These are phyloP conservation scores for Mortierella sp. DNA, from an alignment of 371 early-diverging fungal species.

Conservation along the genomic window DNA sequence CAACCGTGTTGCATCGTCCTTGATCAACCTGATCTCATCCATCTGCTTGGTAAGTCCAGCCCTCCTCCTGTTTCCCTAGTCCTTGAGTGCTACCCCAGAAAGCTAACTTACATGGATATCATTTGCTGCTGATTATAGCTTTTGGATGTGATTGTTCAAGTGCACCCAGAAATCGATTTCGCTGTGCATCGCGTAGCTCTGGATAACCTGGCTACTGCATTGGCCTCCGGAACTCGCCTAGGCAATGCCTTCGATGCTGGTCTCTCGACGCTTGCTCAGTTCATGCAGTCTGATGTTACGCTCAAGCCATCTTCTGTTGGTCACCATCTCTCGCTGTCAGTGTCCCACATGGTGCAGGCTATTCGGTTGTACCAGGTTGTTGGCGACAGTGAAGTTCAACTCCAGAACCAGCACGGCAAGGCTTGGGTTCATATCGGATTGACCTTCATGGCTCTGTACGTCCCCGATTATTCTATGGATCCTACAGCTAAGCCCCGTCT, in stretches of 20 bases:
- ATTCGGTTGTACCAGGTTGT: slow-evolving; percentile 28
- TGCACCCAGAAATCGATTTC: slow-evolving; percentile 29
- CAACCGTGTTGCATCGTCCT: slow-evolving; percentile 52
- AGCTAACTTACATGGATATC: no score
- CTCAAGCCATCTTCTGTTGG: slow-evolving; percentile 43
- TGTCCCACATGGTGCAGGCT: slow-evolving; percentile 28
- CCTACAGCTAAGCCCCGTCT: slow-evolving; percentile 78
- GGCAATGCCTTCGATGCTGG: slow-evolving; percentile 10
- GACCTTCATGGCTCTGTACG: slow-evolving; percentile 72
- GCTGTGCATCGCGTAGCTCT: slow-evolving; percentile 22
- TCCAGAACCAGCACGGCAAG: slow-evolving; percentile 59
- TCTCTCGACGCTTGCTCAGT: slow-evolving; percentile 18
- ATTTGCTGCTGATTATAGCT: slow-evolving; percentile 14
- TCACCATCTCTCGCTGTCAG: slow-evolving; percentile 27
- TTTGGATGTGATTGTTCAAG: slow-evolving; percentile 41
- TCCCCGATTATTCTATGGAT: slow-evolving; percentile 83
- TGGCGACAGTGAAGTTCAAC: slow-evolving; percentile 23
- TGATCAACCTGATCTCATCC: slow-evolving; percentile 43
- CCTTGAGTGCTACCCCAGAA: no score
- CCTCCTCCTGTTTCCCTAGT: no score
- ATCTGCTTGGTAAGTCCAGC: slow-evolving; percentile 47
- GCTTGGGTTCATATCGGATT: slow-evolving; percentile 67
- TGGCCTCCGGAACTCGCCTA: slow-evolving; percentile 30
- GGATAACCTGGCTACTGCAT: slow-evolving; percentile 1
- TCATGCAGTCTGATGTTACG: slow-evolving; percentile 17